Base-by-base conservation (phyloP, 78 protist genomes). In the Cyanophora paradoxa region DNA sequence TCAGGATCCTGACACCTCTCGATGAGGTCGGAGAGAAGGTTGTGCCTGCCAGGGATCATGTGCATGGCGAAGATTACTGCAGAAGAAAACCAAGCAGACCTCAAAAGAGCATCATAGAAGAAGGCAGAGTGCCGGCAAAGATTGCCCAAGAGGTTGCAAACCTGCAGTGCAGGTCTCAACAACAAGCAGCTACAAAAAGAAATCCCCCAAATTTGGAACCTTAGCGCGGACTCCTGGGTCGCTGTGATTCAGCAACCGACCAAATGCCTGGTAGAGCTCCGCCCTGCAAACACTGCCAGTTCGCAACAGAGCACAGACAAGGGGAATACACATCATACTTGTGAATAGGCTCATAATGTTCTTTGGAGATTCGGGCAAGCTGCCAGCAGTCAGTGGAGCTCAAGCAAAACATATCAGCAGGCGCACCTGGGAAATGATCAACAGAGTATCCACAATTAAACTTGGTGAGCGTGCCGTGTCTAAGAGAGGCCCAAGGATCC, bases 131-230 rank as follows among this genome's bases (percentile, higher is more conserved):
- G 85, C 59, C 85, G 79, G 77, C 87, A 93, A 41, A 93, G 19
- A 70, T 89, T 92, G 33, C 96, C 96, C 30, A 92, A 56, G 28
- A 92, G 74, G 69, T 84, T 87, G 85, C 93, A 89, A 10, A 87
- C 79, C n/a, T n/a, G n/a, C n/a, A n/a, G n/a, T n/a, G n/a, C n/a
- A n/a, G n/a, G n/a, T n/a, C n/a, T n/a, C n/a, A n/a, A n/a, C n/a
- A n/a, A n/a, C n/a, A n/a, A n/a, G n/a, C n/a, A n/a, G n/a, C n/a
- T n/a, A n/a, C n/a, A n/a, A n/a, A n/a, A n/a, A n/a, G n/a, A n/a
- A n/a, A n/a, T n/a, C n/a, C n/a, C n/a, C n/a, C n/a, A n/a, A n/a
- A n/a, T n/a, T n/a, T n/a, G n/a, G n/a, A n/a, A n/a, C n/a, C 62
- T 89, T 89, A 34, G 95, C 54, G 17, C 89, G 57, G 14, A 91